Conservation (phyloP, 257 asterid species). For the Solanum lycopersicoides region DNA sequence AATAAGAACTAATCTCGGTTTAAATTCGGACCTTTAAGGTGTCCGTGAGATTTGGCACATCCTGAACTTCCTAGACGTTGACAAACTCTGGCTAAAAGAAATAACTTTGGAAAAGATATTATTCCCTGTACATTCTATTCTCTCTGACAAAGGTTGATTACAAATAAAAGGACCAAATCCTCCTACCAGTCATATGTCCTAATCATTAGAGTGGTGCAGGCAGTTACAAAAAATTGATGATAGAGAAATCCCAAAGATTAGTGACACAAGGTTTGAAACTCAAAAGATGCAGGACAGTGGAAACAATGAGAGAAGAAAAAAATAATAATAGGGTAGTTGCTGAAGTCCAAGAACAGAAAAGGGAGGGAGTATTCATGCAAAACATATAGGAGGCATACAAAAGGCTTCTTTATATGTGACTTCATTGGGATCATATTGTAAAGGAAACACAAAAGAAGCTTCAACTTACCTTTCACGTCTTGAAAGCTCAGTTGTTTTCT, state of each 20-base stretch:
- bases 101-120: not conserved
- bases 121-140: not conserved
- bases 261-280: not conserved
- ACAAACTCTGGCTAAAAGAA: not conserved
- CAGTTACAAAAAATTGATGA: not conserved
- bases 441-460: not conserved
- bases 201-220: not conserved
- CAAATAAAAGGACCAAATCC: not conserved
- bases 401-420: not conserved
- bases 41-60: not conserved
- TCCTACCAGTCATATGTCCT: not conserved
- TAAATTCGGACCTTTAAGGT: not conserved
- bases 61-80: not conserved
- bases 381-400: not conserved
- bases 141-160: not conserved
- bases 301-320: too few relatives aligned
- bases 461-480: constrained; percentile 22
- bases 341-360: not conserved
- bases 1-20: not conserved
- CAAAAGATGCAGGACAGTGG: not conserved
- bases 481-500: constrained; percentile 87
- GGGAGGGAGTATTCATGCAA: not conserved
- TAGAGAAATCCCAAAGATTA: not conserved
- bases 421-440: not conserved
- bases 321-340: not conserved